A percentile compares a stretch with the other conserved stretches of the same genome.
phyloP scores from a whole-genome alignment of 2,329 filamentous ascomycete genomes.

The Exophiala lecanii-corni region DNA sequence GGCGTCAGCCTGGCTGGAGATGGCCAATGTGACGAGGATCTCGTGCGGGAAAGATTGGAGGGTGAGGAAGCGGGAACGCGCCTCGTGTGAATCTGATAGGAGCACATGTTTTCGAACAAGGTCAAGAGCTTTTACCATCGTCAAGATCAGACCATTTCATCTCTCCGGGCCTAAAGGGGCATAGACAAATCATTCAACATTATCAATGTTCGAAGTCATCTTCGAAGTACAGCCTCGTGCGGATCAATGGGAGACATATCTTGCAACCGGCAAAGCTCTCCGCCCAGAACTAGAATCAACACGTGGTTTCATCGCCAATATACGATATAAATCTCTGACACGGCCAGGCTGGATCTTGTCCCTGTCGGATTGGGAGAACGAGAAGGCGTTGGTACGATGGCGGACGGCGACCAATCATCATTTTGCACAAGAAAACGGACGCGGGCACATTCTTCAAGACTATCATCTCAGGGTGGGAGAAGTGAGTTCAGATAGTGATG shows the following conservation, averaged over 20 bases:
- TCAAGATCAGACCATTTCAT: too few species aligned
- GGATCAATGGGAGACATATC: slow-evolving; percentile 3
- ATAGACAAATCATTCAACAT: too few species aligned
- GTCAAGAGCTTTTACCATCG: too few species aligned
- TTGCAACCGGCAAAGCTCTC: not conserved
- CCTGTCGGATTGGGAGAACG: slow-evolving; percentile 8
- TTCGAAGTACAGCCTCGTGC: slow-evolving; percentile 5
- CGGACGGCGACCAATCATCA: slow-evolving; percentile 6
- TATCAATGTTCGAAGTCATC: slow-evolving; percentile 8
- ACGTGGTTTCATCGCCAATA: slow-evolving; percentile 5
- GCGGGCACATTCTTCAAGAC: not conserved
- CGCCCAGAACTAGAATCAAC: slow-evolving; percentile 3
- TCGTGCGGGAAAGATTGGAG: too few species aligned
- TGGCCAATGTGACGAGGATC: too few species aligned
- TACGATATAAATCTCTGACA: slow-evolving; percentile 6
- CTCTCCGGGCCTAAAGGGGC: too few species aligned
- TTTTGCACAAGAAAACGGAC: slow-evolving; percentile 1
- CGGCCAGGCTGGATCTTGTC: slow-evolving; percentile 6
- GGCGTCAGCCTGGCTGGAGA: too few species aligned
- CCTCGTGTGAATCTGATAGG: too few species aligned
- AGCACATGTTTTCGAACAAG: too few species aligned
- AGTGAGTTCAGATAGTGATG: not conserved
- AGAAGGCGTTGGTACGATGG: slow-evolving; percentile 8
- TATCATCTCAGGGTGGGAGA: slow-evolving; percentile 7
- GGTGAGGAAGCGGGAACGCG: too few species aligned